Base-by-base conservation (phyloP, 2,329 filamentous ascomycete genomes). In the Calonectria pseudoturangicola region DNA sequence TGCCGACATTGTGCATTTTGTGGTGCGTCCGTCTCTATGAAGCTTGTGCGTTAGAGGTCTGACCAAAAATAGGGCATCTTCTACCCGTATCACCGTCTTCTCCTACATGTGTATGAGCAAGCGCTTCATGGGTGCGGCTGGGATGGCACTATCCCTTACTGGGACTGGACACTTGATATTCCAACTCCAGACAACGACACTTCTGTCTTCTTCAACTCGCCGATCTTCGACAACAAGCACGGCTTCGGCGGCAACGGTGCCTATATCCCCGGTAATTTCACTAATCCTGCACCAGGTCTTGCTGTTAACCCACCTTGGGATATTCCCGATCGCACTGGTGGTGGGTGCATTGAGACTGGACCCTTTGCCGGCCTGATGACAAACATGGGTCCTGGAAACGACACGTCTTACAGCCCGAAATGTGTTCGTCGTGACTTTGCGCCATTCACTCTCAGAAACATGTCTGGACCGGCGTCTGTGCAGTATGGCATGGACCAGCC, bases 161-260 rank as follows among this genome's bases (percentile, higher is more conserved):
- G 77, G 77, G 77, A 77, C 47, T 77, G 75, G 75, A 71, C 73
- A 0, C 73, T 77, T 1, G 77, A 79, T 47, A 68, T 66, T 2
- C n/a, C 64, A 9, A 77, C 56, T 0, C 60, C 65, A 33, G 73
- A 77, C 1, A 73, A 74, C 4, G 70, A 76, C 41, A 76, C 72
- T 2, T 73, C 70, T 0, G 65, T 74, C 2, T 75, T 79, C 36
- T 62, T 70, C 25, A 39, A 75, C 58, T 83, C 83, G 0, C 77
- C 76, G 3, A 68, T 85, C 33, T 84, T 85, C 43, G 80, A 83
- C 30, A 66, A 80, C 2, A 69, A 74, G 3, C 78, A 80, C 10
- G 75, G 75, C 0, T 76, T 76, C 15, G 70, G 75, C 0, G 75
- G 75, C 0, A 76, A 76, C 2, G 74, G 75, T n/a, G 74, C 16